phyloP scores from a whole-genome alignment of 176 grass and related monocot genomes.

The Luzula sylvatica region DNA sequence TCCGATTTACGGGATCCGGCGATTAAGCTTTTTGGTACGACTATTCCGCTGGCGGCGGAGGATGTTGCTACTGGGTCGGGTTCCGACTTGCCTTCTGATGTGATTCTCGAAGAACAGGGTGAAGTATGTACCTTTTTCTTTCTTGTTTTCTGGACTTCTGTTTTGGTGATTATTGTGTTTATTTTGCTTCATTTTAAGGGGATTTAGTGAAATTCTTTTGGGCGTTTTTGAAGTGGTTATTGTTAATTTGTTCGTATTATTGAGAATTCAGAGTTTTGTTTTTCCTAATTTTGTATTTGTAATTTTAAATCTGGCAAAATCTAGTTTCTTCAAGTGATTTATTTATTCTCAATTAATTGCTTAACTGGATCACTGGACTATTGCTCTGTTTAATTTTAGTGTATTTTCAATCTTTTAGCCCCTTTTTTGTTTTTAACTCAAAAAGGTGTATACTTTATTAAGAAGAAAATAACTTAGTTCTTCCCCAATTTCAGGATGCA shows the following conservation, averaged over 20 bases:
- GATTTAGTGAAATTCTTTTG: not conserved
- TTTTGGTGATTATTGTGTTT: constrained; percentile 1
- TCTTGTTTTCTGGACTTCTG: not conserved
- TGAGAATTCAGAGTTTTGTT: no score
- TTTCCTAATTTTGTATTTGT: no score
- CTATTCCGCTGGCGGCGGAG: constrained; percentile 39
- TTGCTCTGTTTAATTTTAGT: no score
- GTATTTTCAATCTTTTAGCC: no score
- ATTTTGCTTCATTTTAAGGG: not conserved
- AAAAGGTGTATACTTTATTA: constrained; percentile 1
- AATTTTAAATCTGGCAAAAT: not conserved
- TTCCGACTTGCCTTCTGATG: constrained; percentile 13
- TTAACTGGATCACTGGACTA: no score
- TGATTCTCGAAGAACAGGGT: not conserved
- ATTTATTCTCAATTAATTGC: no score
- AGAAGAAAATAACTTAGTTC: not conserved
- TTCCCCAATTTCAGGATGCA: constrained; percentile 26
- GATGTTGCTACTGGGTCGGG: constrained; percentile 1
- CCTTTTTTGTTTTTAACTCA: no score
- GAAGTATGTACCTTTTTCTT: not conserved
- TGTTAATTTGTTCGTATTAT: not conserved
- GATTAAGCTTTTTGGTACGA: constrained; percentile 83
- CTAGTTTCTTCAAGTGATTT: not conserved
- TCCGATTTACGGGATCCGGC: constrained; percentile 57
- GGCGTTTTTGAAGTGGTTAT: constrained; percentile 1